phyloP scores from a whole-genome alignment of 73 alveolate genomes.

The Diophrys sp. region DNA sequence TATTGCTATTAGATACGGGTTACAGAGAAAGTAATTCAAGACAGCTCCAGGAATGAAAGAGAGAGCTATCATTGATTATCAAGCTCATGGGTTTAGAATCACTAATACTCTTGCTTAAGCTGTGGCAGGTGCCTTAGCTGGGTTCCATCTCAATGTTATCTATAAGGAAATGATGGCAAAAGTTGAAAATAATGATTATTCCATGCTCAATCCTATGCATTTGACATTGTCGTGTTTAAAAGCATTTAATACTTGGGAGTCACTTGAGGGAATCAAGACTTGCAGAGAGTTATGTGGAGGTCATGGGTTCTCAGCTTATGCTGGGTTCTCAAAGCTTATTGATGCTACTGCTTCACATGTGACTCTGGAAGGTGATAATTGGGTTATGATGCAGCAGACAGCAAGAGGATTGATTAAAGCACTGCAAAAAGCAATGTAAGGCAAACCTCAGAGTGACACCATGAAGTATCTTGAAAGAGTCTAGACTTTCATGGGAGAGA shows the following conservation, averaged over 20 bases:
- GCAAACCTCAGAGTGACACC: conserved; percentile 7
- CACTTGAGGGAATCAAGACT: conserved; percentile 63
- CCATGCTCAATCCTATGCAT: conserved; percentile 69
- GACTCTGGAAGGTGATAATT: conserved; percentile 62
- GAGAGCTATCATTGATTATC: conserved; percentile 71
- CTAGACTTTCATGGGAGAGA: background rate
- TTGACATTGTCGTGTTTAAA: conserved; percentile 68
- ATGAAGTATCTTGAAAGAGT: background rate
- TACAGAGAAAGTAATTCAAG: conserved; percentile 72
- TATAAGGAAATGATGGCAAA: conserved; percentile 57
- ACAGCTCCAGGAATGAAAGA: conserved; percentile 42
- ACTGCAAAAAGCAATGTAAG: conserved; percentile 31
- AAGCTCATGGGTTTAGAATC: conserved; percentile 60
- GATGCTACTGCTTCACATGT: conserved; percentile 41
- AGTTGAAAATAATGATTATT: conserved; percentile 55
- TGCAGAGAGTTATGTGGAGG: conserved; percentile 86
- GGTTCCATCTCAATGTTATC: conserved; percentile 38
- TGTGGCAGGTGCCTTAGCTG: conserved; percentile 60
- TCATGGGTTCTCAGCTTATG: conserved; percentile 72
- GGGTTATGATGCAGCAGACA: conserved; percentile 55
- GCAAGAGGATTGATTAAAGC: conserved; percentile 40
- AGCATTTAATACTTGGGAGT: conserved; percentile 51
- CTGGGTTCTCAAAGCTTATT: conserved; percentile 62
- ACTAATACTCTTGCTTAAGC: conserved; percentile 60
- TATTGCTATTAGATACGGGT: conserved; percentile 72